These are phyloP conservation scores for Didymella pinodella DNA, from an alignment of 2,329 filamentous ascomycete genomes.

Conservation along the genomic window DNA sequence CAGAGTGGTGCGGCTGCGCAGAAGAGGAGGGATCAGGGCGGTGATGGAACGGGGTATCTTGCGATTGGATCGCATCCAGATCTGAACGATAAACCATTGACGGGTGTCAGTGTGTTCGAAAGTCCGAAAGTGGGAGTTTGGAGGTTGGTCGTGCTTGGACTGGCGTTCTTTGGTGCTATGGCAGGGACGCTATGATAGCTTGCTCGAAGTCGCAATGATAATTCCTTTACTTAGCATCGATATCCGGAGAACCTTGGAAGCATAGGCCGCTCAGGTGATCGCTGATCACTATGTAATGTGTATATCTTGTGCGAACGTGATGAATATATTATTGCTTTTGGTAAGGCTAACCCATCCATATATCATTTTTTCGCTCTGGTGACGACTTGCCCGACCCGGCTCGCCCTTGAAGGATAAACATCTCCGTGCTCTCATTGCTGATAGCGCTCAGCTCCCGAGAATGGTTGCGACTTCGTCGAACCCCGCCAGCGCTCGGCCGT, in stretches of 20 bases:
- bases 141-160: background rate
- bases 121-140: background rate
- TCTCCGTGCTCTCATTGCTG: constrained; percentile 15
- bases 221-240: background rate
- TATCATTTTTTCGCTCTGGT: constrained; percentile 8
- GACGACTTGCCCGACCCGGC: constrained; percentile 4
- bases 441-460: constrained; percentile 12
- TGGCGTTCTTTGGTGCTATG: constrained; percentile 1
- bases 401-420: constrained; percentile 17
- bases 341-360: constrained; percentile 10
- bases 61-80: background rate
- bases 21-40: background rate
- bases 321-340: background rate
- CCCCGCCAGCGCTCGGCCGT: background rate
- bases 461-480: constrained; percentile 5
- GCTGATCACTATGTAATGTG: background rate
- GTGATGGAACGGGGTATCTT: background rate
- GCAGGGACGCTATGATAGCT: background rate
- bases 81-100: background rate
- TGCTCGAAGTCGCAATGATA: background rate
- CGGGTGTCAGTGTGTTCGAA: background rate
- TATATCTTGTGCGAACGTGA: background rate
- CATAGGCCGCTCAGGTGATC: background rate
- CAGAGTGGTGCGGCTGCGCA: background rate
- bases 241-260: background rate